Conservation (phyloP, 768 basidiomycete genomes). For the Mrakia gelida region DNA sequence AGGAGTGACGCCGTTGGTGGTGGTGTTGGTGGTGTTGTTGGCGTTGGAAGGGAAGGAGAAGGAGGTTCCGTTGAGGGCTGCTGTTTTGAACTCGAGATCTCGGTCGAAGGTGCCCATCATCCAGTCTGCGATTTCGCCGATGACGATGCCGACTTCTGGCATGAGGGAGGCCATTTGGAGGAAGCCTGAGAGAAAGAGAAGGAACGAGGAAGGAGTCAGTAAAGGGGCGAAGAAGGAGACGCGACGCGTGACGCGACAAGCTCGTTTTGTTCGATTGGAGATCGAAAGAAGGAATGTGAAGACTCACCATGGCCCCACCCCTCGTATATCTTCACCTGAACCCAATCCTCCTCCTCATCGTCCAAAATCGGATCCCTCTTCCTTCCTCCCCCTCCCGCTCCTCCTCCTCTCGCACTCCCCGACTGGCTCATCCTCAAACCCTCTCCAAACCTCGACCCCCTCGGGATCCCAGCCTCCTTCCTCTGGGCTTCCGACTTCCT, state of each 20-base stretch:
- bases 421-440: constrained; percentile 56
- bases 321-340: constrained; percentile 84
- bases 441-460: constrained; percentile 51
- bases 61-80: background rate
- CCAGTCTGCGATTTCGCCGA: constrained; percentile 75
- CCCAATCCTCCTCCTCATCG: constrained; percentile 90
- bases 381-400: background rate
- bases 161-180: constrained; percentile 89
- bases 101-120: constrained; percentile 67
- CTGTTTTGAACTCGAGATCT: background rate
- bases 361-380: constrained; percentile 43
- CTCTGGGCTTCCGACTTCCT: constrained; percentile 70
- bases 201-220: background rate
- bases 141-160: constrained; percentile 40
- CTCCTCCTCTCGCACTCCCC: constrained; percentile 33
- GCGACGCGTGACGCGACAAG: background rate
- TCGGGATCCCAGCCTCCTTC: constrained; percentile 53
- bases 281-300: background rate
- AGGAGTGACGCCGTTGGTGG: background rate
- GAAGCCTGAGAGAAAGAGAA: constrained; percentile 62
- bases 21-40: no score
- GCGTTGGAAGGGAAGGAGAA: background rate
- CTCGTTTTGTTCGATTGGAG: no score
- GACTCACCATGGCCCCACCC: constrained; percentile 58
- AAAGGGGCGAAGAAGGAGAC: background rate